Evolutionary conservation across 2,329 filamentous ascomycete species (phyloP).

Genomic region (Annulohypoxylon truncatum): DNA sequence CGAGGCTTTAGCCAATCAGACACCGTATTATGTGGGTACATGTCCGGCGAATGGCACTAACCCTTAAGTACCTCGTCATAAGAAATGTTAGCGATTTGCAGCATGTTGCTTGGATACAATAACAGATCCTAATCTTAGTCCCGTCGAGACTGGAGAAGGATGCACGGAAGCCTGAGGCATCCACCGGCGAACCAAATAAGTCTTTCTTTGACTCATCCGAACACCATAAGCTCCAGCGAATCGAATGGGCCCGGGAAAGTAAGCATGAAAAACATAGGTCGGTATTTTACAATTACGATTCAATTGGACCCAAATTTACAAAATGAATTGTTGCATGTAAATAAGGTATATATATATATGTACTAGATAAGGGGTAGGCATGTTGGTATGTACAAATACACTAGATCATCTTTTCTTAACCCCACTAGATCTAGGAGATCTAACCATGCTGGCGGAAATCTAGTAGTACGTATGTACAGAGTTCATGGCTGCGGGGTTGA

Average conservation of each 20-base stretch:
- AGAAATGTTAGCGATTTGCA: conserved; percentile 20
- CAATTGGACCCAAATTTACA: no score
- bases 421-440: conserved; percentile 21
- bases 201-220: conserved; percentile 33
- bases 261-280: background rate
- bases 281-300: no score
- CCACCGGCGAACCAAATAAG: conserved; percentile 37
- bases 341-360: background rate
- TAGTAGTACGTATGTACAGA: background rate
- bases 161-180: conserved; percentile 32
- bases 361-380: no score
- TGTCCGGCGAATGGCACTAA: background rate
- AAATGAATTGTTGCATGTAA: no score
- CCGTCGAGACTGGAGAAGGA: conserved; percentile 19
- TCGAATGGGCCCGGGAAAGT: conserved; percentile 1
- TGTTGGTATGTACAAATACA: background rate
- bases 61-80: conserved; percentile 14
- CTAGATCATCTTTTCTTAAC: background rate
- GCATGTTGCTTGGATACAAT: background rate
- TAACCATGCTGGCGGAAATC: background rate
- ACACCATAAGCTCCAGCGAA: background rate
- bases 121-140: conserved; percentile 22
- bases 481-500: background rate
- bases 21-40: background rate
- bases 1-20: conserved; percentile 40